Percentiles rank a stretch among this genome's conserved stretches.
phyloP scores from a whole-genome alignment of 2,329 filamentous ascomycete genomes.

The Cladobotryum protrusum region DNA sequence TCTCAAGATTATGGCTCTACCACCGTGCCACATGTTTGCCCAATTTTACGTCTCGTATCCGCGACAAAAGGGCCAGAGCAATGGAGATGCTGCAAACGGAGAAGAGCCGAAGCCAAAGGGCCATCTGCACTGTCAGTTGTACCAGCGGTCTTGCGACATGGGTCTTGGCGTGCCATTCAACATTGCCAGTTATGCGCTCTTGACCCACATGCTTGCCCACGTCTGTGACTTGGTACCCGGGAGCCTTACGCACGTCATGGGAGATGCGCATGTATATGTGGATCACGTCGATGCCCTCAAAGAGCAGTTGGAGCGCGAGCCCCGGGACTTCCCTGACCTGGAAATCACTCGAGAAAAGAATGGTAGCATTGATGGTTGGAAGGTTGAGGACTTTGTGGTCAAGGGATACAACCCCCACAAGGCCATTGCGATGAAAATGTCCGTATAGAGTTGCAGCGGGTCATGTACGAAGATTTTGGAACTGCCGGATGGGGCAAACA shows the following conservation, averaged over 20 bases:
- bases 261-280: constrained; percentile 92
- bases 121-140: constrained; percentile 78
- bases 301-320: constrained; percentile 73
- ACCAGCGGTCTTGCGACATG: constrained; percentile 95
- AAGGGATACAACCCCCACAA: constrained; percentile 88
- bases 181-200: constrained; percentile 86
- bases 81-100: constrained; percentile 16
- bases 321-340: constrained; percentile 72
- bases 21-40: constrained; percentile 96
- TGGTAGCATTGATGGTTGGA: constrained; percentile 85
- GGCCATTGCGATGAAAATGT: constrained; percentile 97
- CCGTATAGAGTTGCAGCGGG: constrained; percentile 49
- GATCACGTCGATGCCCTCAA: constrained; percentile 87
- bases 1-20: constrained; percentile 79
- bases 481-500: no score
- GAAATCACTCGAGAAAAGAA: constrained; percentile 62
- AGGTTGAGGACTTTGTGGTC: constrained; percentile 78
- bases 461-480: no score
- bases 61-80: constrained; percentile 15
- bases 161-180: constrained; percentile 97
- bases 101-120: constrained; percentile 52
- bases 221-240: constrained; percentile 80
- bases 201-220: constrained; percentile 93
- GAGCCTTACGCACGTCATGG: constrained; percentile 90
- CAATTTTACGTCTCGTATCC: constrained; percentile 89